Evolutionary conservation across 805 yeast species (phyloP), one percentile per base, ranked within the genome.

Genomic region (Kuraishia capsulata): DNA sequence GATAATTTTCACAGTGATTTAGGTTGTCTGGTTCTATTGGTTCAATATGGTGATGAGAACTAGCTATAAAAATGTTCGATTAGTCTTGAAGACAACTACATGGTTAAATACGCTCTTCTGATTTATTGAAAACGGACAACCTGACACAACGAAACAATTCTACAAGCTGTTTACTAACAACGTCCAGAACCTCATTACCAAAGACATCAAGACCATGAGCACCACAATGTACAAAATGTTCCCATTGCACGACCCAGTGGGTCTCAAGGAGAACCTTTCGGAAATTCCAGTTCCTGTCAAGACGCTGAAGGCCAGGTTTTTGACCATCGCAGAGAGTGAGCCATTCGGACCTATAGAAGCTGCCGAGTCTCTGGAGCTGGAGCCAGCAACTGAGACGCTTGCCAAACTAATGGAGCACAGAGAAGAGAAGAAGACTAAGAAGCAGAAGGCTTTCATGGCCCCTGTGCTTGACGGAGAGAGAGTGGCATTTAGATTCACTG

Each of bases 341-440:
- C 95, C 96, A 8, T 89, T 90, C 56, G 96, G 96, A 5, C 95
- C 97, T 4, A 71, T 88, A 4, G 97, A 92, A 54, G 97, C 98
- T 11, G 96, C 98, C 36, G 67, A 77, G 41, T 73, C 82, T 30
- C 75, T 86, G 45, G 88, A 73, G 32, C 69, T 90, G 46, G 89
- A 85, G 56, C 95, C 96, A n/a, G 97, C 97, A 21, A 73, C 77
- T 35, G 76, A 69, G 28, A 83, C 92, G 3, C 69, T 89, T 49
- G 76, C 78, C 49, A 76, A 75, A 56, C 69, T 89, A 44, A 69
- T 85, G 10, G 71, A 76, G 48, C 64, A 71, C 33, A 77, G 77
- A 36, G 78, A 71, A 40, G 43, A 48, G 8, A 35, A 40, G 39
- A 57, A 49, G 41, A 49, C 26, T 18, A 39, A 42, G 36, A 44